Conservation (phyloP, 2,329 filamentous ascomycete genomes). For the Chrysoporthe austroafricana region DNA sequence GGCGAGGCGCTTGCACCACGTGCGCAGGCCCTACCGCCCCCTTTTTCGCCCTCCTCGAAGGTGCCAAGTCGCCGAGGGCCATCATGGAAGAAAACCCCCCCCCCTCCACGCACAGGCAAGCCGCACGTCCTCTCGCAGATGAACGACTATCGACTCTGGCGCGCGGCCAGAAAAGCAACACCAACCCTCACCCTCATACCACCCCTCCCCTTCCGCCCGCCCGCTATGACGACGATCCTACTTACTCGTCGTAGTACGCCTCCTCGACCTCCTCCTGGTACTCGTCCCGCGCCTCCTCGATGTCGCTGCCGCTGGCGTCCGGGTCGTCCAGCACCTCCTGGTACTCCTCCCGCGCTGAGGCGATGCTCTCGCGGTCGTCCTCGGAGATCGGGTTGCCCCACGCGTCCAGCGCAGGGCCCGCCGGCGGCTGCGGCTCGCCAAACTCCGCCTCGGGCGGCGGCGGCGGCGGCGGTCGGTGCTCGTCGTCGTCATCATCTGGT, state of each 20-base stretch:
- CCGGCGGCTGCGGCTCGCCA: slow-evolving; percentile 38
- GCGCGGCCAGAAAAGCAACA: too few relatives aligned
- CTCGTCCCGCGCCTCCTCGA: slow-evolving; percentile 53
- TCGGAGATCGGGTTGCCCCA: slow-evolving; percentile 48
- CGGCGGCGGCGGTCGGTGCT: slow-evolving; percentile 23
- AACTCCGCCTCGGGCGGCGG: slow-evolving; percentile 29
- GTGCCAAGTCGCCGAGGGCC: too few relatives aligned
- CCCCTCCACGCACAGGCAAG: too few relatives aligned
- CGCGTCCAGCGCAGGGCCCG: slow-evolving; percentile 44
- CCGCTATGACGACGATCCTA: background rate
- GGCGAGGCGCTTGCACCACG: too few relatives aligned
- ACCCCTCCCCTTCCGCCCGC: too few relatives aligned
- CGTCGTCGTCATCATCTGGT: slow-evolving; percentile 30
- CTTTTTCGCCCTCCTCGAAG: too few relatives aligned
- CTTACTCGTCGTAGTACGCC: slow-evolving; percentile 38
- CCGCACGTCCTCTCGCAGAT: too few relatives aligned
- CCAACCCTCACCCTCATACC: too few relatives aligned
- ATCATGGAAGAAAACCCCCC: too few relatives aligned
- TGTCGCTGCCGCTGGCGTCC: slow-evolving; percentile 48
- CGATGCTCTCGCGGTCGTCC: slow-evolving; percentile 47
- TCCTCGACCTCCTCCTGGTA: slow-evolving; percentile 56
- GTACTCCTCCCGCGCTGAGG: slow-evolving; percentile 47
- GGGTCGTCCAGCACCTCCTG: slow-evolving; percentile 48
- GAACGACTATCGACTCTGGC: too few relatives aligned
- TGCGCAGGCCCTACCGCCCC: too few relatives aligned